Evolutionary conservation across 495 filamentous ascomycete genomes (phyloP).

Genomic region (Penicillium desertorum): DNA sequence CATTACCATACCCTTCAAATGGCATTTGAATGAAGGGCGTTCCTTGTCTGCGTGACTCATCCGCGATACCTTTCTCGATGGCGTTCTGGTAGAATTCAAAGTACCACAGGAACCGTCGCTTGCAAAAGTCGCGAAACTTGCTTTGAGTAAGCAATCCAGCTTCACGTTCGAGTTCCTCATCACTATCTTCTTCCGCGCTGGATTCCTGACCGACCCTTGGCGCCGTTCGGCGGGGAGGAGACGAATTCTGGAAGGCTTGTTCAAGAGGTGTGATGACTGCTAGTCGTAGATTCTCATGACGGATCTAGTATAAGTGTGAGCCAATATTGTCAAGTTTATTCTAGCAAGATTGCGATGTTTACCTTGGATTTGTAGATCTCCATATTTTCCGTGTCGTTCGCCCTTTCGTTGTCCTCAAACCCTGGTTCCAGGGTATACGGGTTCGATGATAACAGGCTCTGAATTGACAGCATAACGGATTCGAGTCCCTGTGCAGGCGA

Average conservation of each 20-base stretch:
- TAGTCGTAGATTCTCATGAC: slow-evolving; percentile 85
- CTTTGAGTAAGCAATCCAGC: slow-evolving; percentile 44
- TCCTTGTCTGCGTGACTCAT: slow-evolving; percentile 50
- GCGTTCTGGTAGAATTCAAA: slow-evolving; percentile 78
- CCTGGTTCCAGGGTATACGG: slow-evolving; percentile 97
- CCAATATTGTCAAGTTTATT: background rate
- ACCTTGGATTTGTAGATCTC: slow-evolving; percentile 86
- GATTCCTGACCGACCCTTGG: background rate
- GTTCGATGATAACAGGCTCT: slow-evolving; percentile 90
- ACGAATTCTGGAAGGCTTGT: slow-evolving; percentile 64
- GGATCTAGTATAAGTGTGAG: slow-evolving; percentile 57
- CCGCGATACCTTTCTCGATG: slow-evolving; percentile 59
- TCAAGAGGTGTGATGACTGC: slow-evolving; percentile 86
- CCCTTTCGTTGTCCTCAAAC: slow-evolving; percentile 70
- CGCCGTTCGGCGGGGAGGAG: background rate
- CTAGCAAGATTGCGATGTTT: background rate
- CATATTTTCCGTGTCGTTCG: slow-evolving; percentile 71
- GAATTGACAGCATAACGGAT: slow-evolving; percentile 91
- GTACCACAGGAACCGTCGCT: slow-evolving; percentile 94
- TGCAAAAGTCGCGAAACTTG: slow-evolving; percentile 87
- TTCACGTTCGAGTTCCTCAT: slow-evolving; percentile 47
- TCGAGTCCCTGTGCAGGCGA: slow-evolving; percentile 93
- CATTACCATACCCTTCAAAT: slow-evolving; percentile 77
- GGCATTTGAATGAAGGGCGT: slow-evolving; percentile 72
- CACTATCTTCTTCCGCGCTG: slow-evolving; percentile 47